These are phyloP conservation scores for Serendipita sp. DNA, from an alignment of 768 basidiomycete genomes.

Conservation along the genomic window DNA sequence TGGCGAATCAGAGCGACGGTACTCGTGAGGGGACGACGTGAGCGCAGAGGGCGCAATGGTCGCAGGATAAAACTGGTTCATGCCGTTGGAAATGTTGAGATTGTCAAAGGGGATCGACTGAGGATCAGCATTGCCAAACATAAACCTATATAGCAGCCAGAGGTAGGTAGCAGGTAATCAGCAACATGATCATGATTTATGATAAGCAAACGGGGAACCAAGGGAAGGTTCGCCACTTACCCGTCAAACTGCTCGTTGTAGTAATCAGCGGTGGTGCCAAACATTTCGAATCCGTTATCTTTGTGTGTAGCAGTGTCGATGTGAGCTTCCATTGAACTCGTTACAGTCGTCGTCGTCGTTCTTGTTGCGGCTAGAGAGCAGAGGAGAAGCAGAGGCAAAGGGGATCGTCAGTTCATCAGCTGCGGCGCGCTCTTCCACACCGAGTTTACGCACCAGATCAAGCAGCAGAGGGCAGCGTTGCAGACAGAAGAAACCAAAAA, in stretches of 20 bases:
- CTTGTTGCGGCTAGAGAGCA: too few species aligned
- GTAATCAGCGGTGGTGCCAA: neutral
- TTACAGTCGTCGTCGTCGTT: too few species aligned
- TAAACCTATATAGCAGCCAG: neutral
- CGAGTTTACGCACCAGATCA: too few species aligned
- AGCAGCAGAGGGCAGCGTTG: too few species aligned
- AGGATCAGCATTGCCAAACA: constrained; percentile 3
- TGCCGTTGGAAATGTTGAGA: neutral
- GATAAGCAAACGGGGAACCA: neutral
- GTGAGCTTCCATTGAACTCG: too few species aligned
- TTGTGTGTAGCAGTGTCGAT: neutral
- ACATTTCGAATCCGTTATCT: neutral
- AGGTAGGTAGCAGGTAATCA: neutral
- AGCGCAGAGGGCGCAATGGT: constrained; percentile 6
- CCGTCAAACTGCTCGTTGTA: constrained; percentile 3
- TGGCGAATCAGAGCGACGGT: neutral
- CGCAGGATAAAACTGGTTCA: neutral
- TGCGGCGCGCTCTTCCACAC: neutral
- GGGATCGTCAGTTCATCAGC: neutral
- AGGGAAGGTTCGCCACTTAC: neutral
- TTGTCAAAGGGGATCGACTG: neutral
- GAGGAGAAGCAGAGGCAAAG: too few species aligned
- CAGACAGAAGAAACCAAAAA: too few species aligned
- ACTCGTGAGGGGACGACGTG: constrained; percentile 3
- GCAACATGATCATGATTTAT: neutral